Evolutionary conservation across 176 grass and related monocot species (phyloP).

Genomic region (Chloris gayana): DNA sequence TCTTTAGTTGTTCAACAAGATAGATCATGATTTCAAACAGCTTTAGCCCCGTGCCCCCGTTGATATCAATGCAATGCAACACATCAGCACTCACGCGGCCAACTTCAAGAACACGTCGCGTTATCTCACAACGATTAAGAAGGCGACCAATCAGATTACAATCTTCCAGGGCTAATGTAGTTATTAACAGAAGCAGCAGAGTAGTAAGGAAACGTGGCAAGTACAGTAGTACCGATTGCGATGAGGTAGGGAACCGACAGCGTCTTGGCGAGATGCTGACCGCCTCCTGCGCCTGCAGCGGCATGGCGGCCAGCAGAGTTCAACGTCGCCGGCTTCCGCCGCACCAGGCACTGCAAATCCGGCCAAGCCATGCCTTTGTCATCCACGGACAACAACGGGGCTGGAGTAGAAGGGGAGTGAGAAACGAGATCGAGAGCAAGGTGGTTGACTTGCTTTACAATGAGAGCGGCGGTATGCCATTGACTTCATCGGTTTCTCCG

Average conservation of each 20-base stretch:
- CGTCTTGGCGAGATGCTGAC: conserved; percentile 50
- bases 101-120: background rate
- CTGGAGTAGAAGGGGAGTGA: background rate
- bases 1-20: background rate
- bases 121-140: background rate
- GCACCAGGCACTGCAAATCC: conserved; percentile 44
- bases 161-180: background rate
- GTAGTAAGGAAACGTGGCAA: background rate
- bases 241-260: conserved; percentile 68
- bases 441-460: background rate
- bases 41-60: background rate
- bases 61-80: background rate
- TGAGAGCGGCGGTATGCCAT: background rate
- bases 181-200: background rate
- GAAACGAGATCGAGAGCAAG: background rate
- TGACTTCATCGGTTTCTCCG: background rate
- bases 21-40: background rate
- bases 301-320: background rate
- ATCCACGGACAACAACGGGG: background rate
- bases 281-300: background rate
- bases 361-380: conserved; percentile 30
- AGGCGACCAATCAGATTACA: background rate
- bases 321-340: conserved; percentile 50
- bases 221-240: conserved; percentile 72
- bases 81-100: background rate